These are phyloP conservation scores for Starmerella potacharoeniae DNA, from an alignment of 805 yeast species.

Conservation along the genomic window DNA sequence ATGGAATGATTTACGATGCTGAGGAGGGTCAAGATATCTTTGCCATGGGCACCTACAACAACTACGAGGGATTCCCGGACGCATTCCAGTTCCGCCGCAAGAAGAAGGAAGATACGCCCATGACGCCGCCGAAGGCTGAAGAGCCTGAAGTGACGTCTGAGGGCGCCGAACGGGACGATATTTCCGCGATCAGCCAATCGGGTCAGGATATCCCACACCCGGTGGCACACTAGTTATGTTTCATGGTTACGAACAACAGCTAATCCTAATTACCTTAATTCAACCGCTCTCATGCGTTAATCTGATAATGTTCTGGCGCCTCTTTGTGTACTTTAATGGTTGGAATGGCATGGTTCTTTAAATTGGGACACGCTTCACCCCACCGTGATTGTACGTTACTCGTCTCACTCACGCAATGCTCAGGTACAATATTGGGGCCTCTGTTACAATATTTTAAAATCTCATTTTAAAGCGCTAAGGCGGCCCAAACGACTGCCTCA, in stretches of 20 bases:
- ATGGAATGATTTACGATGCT: constrained; percentile 38
- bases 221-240: not conserved
- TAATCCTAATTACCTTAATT: too few relatives aligned
- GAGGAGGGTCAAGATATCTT: constrained; percentile 12
- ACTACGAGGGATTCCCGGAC: constrained; percentile 13
- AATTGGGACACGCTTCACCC: too few relatives aligned
- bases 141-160: not conserved
- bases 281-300: too few relatives aligned
- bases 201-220: constrained; percentile 1
- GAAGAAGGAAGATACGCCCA: not conserved
- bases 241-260: not conserved
- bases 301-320: too few relatives aligned
- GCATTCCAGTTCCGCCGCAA: constrained; percentile 10
- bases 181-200: not conserved
- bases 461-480: too few relatives aligned
- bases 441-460: too few relatives aligned
- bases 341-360: too few relatives aligned
- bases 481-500: too few relatives aligned
- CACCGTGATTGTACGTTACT: too few relatives aligned
- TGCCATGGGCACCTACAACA: constrained; percentile 18
- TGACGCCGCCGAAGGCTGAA: not conserved
- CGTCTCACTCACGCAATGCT: too few relatives aligned
- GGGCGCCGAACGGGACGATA: not conserved
- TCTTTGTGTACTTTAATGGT: too few relatives aligned
- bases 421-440: too few relatives aligned